phyloP scores from a whole-genome alignment of 352 stramenopile species.

The Globisporangium spiculum region DNA sequence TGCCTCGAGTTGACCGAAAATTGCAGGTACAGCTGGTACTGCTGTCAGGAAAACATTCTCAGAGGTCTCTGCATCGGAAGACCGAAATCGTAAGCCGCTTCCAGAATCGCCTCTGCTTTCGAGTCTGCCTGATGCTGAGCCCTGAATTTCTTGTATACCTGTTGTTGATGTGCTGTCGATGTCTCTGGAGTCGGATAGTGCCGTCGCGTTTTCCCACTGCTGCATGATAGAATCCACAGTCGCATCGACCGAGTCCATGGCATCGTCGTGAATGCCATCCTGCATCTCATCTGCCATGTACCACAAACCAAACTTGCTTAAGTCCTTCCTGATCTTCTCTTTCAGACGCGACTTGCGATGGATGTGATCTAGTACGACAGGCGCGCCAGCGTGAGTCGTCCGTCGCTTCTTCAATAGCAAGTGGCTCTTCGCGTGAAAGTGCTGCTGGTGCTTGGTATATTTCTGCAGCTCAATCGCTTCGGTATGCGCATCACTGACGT shows the following conservation, averaged over 20 bases:
- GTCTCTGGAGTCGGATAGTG: background rate
- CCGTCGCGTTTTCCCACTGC: constrained; percentile 35
- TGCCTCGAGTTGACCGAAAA: background rate
- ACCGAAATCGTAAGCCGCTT: background rate
- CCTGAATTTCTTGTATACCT: background rate
- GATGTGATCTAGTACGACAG: constrained; percentile 30
- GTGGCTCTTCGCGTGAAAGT: constrained; percentile 21
- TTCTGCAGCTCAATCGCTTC: background rate
- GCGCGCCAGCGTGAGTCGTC: constrained; percentile 27
- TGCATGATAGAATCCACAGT: constrained; percentile 57
- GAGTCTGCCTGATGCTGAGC: background rate
- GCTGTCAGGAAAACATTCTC: constrained; percentile 22
- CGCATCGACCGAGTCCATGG: constrained; percentile 47
- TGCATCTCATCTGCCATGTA: constrained; percentile 20
- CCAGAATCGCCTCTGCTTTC: background rate
- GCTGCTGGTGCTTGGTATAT: constrained; percentile 12
- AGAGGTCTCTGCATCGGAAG: background rate
- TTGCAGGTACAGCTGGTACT: constrained; percentile 12
- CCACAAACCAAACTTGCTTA: constrained; percentile 59
- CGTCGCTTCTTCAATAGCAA: constrained; percentile 20
- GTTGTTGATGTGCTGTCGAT: background rate
- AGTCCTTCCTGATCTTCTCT: constrained; percentile 57
- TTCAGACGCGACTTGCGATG: constrained; percentile 32
- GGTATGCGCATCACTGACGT: background rate
- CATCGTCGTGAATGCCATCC: background rate